Conservation (phyloP, 371 early-diverging fungal genomes). For the Rhizopus sp. region DNA sequence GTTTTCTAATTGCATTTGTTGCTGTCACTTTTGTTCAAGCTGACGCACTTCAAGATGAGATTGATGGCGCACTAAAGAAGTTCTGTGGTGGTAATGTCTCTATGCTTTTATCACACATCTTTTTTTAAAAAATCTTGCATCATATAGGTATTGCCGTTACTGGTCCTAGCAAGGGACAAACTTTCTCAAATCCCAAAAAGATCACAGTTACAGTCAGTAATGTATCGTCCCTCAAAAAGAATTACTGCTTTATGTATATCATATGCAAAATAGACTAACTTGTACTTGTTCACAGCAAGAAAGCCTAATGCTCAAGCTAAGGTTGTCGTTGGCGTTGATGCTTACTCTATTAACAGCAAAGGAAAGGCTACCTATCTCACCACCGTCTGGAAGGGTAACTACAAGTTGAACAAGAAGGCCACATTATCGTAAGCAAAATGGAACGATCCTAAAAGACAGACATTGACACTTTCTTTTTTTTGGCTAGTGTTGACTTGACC, state of each 20-base stretch:
- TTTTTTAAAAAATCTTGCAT: neutral
- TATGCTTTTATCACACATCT: neutral
- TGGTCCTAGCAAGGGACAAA: conserved; percentile 36
- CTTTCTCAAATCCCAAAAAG: conserved; percentile 40
- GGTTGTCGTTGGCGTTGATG: conserved; percentile 47
- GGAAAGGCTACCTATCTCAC: conserved; percentile 42
- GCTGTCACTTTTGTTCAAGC: conserved; percentile 39
- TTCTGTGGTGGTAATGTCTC: conserved; percentile 43
- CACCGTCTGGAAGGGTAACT: conserved; percentile 48
- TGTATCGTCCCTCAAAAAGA: conserved; percentile 14
- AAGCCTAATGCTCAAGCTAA: conserved; percentile 43
- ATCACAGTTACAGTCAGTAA: conserved; percentile 50
- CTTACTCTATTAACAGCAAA: conserved; percentile 38
- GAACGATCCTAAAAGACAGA: neutral
- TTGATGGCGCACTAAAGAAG: conserved; percentile 46
- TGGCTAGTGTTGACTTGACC: conserved; percentile 43
- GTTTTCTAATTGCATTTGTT: conserved; percentile 28
- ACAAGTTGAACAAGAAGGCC: conserved; percentile 42
- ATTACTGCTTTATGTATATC: conserved; percentile 1
- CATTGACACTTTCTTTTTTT: neutral
- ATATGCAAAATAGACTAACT: neutral
- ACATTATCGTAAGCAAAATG: conserved; percentile 37
- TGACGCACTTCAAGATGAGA: conserved; percentile 41
- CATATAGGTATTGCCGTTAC: conserved; percentile 32
- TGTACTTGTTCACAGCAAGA: conserved; percentile 30